Evolutionary conservation across 2,329 filamentous ascomycete genomes (phyloP).

Genomic region (Huntiella omanensis): DNA sequence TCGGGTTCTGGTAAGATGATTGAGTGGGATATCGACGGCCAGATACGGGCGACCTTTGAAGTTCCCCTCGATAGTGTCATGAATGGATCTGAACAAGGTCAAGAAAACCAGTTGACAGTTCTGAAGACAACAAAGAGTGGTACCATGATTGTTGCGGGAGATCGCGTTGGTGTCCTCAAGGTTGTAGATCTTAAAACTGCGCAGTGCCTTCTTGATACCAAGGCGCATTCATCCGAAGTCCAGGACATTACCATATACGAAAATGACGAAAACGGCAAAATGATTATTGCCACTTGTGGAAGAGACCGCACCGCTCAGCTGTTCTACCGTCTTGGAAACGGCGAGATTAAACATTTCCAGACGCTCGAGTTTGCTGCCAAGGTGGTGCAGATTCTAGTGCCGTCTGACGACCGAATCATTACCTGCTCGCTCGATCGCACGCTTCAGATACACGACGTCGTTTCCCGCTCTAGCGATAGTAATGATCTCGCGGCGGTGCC

Average conservation of each 20-base stretch:
- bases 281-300: constrained; percentile 64
- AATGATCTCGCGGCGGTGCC: constrained; percentile 60
- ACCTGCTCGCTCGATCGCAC: constrained; percentile 83
- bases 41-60: constrained; percentile 41
- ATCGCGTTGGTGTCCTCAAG: constrained; percentile 67
- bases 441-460: constrained; percentile 61
- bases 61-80: constrained; percentile 49
- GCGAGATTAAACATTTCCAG: constrained; percentile 57
- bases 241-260: constrained; percentile 62
- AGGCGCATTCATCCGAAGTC: constrained; percentile 74
- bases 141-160: constrained; percentile 58
- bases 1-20: constrained; percentile 61
- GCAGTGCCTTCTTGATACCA: constrained; percentile 48
- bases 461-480: constrained; percentile 45
- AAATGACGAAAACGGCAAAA: constrained; percentile 27
- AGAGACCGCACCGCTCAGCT: constrained; percentile 85
- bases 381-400: constrained; percentile 56
- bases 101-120: constrained; percentile 39
- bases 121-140: constrained; percentile 41
- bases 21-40: constrained; percentile 65
- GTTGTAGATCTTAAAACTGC: constrained; percentile 46
- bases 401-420: constrained; percentile 55
- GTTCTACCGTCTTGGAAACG: constrained; percentile 41
- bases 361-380: constrained; percentile 85
- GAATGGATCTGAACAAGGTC: constrained; percentile 30